phyloP scores from a whole-genome alignment of 768 basidiomycete genomes.

The Leccinum boreale region DNA sequence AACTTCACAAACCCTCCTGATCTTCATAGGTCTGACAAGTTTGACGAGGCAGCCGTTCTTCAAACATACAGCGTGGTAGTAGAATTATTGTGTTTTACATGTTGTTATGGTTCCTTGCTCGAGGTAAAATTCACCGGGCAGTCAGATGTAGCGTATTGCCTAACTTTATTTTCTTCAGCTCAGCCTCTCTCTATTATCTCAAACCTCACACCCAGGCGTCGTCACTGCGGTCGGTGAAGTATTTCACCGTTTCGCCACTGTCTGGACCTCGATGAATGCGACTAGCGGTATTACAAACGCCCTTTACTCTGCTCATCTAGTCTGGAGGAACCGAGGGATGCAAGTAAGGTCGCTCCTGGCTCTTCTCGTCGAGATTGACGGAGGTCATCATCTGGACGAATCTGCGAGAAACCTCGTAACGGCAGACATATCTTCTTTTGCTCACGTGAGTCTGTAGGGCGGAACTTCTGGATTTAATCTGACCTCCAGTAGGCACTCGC shows the following conservation, averaged over 20 bases:
- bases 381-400: slow-evolving; percentile 51
- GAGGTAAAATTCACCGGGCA: slow-evolving; percentile 45
- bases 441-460: slow-evolving; percentile 43
- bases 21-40: slow-evolving; percentile 25
- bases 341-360: slow-evolving; percentile 64
- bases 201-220: slow-evolving; percentile 48
- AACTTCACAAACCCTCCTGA: not conserved
- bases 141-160: not conserved
- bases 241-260: slow-evolving; percentile 64
- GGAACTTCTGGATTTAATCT: not conserved
- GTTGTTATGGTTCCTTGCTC: slow-evolving; percentile 65
- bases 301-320: slow-evolving; percentile 58
- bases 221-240: slow-evolving; percentile 65
- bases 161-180: slow-evolving; percentile 36
- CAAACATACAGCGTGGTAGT: slow-evolving; percentile 55
- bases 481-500: slow-evolving; percentile 35
- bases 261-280: slow-evolving; percentile 77
- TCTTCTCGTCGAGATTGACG: slow-evolving; percentile 63
- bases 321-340: slow-evolving; percentile 61
- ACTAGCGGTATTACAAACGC: slow-evolving; percentile 53
- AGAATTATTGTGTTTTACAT: slow-evolving; percentile 57
- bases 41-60: slow-evolving; percentile 38
- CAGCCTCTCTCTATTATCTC: slow-evolving; percentile 51
- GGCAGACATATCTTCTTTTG: slow-evolving; percentile 58
- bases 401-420: slow-evolving; percentile 57